These are phyloP conservation scores for Chytriomyces sp. DNA, from an alignment of 192 early-diverging fungal genomes.

Conservation along the genomic window DNA sequence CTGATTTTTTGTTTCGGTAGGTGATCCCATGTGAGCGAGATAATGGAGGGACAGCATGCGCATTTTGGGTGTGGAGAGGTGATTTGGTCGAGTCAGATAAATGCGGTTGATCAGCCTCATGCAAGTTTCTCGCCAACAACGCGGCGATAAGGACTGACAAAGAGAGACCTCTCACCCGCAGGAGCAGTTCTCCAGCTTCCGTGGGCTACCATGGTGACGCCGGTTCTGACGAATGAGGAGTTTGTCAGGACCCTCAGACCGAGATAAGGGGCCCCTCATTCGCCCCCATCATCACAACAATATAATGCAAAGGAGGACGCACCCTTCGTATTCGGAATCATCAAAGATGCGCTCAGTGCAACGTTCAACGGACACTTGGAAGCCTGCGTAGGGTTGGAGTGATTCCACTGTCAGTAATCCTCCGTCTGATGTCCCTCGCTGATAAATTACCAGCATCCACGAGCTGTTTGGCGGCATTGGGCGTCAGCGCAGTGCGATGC, in stretches of 20 bases:
- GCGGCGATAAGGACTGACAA: not conserved
- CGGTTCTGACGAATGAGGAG: slow-evolving; percentile 59
- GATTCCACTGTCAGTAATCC: not conserved
- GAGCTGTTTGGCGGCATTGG: slow-evolving; percentile 77
- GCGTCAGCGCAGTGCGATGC: slow-evolving; percentile 90
- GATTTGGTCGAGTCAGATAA: not conserved
- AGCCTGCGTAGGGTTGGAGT: slow-evolving; percentile 48
- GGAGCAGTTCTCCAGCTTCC: slow-evolving; percentile 90
- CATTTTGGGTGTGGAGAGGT: not conserved
- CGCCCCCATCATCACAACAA: too few species aligned
- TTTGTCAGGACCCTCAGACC: too few species aligned
- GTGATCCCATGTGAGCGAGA: too few species aligned
- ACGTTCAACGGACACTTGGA: slow-evolving; percentile 88
- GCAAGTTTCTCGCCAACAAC: not conserved
- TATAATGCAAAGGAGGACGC: not conserved
- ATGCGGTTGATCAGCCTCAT: too few species aligned
- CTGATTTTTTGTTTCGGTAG: slow-evolving; percentile 17
- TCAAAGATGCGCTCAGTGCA: slow-evolving; percentile 84
- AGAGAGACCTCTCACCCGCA: not conserved
- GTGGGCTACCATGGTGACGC: slow-evolving; percentile 76
- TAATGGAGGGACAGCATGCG: too few species aligned
- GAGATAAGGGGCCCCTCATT: too few species aligned
- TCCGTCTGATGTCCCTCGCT: too few species aligned
- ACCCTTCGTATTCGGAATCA: slow-evolving; percentile 78
- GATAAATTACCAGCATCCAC: slow-evolving; percentile 60